Evolutionary conservation across 768 basidiomycete genomes (phyloP).

Genomic region (Gelatoporia subvermispora): DNA sequence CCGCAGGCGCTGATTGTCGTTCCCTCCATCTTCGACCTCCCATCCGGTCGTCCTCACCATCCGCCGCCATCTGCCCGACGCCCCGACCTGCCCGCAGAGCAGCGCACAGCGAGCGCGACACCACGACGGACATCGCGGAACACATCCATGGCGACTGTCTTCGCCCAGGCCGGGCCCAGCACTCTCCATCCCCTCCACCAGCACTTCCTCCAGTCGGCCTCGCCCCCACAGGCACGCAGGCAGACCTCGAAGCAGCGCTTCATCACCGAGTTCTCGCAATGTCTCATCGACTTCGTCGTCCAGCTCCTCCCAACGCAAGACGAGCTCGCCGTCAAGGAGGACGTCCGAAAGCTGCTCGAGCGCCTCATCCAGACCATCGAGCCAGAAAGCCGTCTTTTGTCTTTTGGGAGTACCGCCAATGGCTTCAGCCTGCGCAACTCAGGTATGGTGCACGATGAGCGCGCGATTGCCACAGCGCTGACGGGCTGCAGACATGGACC

Average conservation of each 20-base stretch:
- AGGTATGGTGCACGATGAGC: constrained; percentile 39
- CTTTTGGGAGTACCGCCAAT: constrained; percentile 96
- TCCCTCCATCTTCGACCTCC: too few species aligned
- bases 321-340: constrained; percentile 92
- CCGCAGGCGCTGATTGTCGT: too few species aligned
- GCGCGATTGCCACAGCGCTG: background rate
- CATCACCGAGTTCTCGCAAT: constrained; percentile 78
- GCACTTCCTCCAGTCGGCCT: constrained; percentile 15
- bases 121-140: background rate
- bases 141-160: constrained; percentile 16
- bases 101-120: too few species aligned
- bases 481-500: constrained; percentile 79
- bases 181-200: constrained; percentile 10
- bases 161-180: constrained; percentile 12
- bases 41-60: too few species aligned
- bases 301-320: constrained; percentile 87
- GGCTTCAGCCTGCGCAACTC: constrained; percentile 96
- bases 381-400: constrained; percentile 82
- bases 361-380: constrained; percentile 93
- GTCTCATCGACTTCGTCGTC: constrained; percentile 89
- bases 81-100: too few species aligned
- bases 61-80: too few species aligned
- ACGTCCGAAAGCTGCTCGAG: constrained; percentile 91
- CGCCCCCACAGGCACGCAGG: constrained; percentile 15
- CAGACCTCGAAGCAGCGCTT: constrained; percentile 55